phyloP scores from a whole-genome alignment of 2,329 filamentous ascomycete species.

The Xylariaceae sp. region DNA sequence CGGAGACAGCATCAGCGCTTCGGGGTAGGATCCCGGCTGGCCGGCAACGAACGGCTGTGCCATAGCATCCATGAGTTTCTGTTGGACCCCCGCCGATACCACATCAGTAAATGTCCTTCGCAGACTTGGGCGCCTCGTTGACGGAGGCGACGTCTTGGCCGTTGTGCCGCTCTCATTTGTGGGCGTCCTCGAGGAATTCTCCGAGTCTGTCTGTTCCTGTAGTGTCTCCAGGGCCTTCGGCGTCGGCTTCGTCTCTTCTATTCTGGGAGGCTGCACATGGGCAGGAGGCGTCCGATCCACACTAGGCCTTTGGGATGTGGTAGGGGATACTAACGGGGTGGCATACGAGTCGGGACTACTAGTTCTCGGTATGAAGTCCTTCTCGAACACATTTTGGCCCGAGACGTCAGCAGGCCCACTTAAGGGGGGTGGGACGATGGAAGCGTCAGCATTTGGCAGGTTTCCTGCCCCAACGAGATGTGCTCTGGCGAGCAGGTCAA shows the following conservation, averaged over 20 bases:
- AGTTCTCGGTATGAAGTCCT: conserved; percentile 66
- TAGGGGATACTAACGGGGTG: conserved; percentile 41
- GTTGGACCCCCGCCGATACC: conserved; percentile 72
- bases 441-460: conserved; percentile 51
- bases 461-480: conserved; percentile 75
- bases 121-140: conserved; percentile 65
- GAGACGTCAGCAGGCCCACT: conserved; percentile 78
- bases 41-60: conserved; percentile 74
- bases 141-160: conserved; percentile 55
- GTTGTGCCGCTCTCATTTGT: conserved; percentile 60
- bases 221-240: conserved; percentile 21
- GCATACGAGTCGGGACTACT: conserved; percentile 53
- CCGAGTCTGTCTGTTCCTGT: conserved; percentile 42
- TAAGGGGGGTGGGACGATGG: conserved; percentile 62
- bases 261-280: conserved; percentile 1
- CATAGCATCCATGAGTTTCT: conserved; percentile 82
- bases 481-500: conserved; percentile 82
- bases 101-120: conserved; percentile 90
- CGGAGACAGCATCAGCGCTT: conserved; percentile 49
- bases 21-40: conserved; percentile 42
- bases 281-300: conserved; percentile 3
- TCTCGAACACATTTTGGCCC: conserved; percentile 82
- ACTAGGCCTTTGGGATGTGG: conserved; percentile 26
- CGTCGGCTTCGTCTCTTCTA: conserved; percentile 11
- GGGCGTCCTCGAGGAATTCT: conserved; percentile 56